Percentiles rank a stretch among this genome's conserved stretches.
Conservation (phyloP, 2,329 filamentous ascomycete species). For the Camillea tinctor region DNA sequence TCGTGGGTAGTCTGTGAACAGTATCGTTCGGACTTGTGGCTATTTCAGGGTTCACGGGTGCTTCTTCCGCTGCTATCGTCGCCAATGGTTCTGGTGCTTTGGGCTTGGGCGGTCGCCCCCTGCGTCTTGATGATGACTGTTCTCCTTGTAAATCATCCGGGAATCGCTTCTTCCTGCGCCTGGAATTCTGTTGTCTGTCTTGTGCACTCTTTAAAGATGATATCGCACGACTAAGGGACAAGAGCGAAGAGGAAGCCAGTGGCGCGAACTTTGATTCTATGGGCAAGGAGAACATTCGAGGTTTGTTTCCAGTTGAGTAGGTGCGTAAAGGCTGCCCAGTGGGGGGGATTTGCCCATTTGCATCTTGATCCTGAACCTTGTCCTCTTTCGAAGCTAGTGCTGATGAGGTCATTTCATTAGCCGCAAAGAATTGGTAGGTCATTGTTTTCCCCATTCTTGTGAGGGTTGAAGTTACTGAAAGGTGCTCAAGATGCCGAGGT, state of each 20-base stretch:
- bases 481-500: constrained; percentile 39
- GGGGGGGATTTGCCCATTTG: not conserved
- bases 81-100: not conserved
- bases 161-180: constrained; percentile 12
- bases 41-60: not conserved
- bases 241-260: constrained; percentile 10
- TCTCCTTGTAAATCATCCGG: constrained; percentile 6
- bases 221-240: constrained; percentile 11
- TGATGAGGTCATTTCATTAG: constrained; percentile 11
- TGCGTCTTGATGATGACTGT: not conserved
- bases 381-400: constrained; percentile 1
- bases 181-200: not conserved
- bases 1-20: not conserved
- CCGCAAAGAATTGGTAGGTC: constrained; percentile 40
- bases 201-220: not conserved
- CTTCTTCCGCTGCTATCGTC: not conserved
- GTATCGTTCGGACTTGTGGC: not conserved
- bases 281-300: constrained; percentile 18
- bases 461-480: constrained; percentile 38
- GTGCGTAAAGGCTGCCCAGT: not conserved
- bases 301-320: not conserved
- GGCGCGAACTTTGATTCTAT: constrained; percentile 15
- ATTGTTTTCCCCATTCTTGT: constrained; percentile 40
- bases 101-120: constrained; percentile 11
- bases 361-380: constrained; percentile 2